Conservation (phyloP, 768 basidiomycete species). For the Russula lepida region DNA sequence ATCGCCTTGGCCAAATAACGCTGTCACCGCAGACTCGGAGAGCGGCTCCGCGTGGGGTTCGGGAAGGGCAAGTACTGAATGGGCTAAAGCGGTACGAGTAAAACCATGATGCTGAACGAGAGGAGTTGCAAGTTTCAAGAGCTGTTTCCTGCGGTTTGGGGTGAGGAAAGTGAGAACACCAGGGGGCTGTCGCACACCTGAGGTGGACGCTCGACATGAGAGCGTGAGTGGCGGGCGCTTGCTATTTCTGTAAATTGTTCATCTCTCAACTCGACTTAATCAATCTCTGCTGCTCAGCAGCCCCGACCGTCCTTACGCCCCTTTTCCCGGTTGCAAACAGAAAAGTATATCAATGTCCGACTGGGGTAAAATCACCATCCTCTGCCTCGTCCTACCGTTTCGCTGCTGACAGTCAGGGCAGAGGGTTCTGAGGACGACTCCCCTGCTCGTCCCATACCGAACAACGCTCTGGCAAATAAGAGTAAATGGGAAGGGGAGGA, state of each 20-base stretch:
- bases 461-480: constrained; percentile 22
- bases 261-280: neutral
- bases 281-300: constrained; percentile 17
- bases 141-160: constrained; percentile 21
- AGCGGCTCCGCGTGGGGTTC: constrained; percentile 49
- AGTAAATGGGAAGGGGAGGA: constrained; percentile 90
- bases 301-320: constrained; percentile 20
- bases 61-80: constrained; percentile 51
- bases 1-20: constrained; percentile 66
- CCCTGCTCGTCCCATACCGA: constrained; percentile 16
- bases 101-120: constrained; percentile 64
- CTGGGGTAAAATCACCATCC: constrained; percentile 18
- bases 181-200: neutral
- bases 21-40: constrained; percentile 58
- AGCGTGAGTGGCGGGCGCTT: neutral
- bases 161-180: neutral
- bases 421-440: constrained; percentile 18
- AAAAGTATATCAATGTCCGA: constrained; percentile 20
- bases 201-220: constrained; percentile 1
- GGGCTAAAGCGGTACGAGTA: constrained; percentile 59
- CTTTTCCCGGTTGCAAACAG: neutral
- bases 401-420: constrained; percentile 4
- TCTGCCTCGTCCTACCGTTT: neutral
- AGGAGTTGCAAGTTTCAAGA: constrained; percentile 56
- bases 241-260: neutral